Conservation (phyloP, 805 yeast genomes). For the Debaryomyces hansenii region DNA sequence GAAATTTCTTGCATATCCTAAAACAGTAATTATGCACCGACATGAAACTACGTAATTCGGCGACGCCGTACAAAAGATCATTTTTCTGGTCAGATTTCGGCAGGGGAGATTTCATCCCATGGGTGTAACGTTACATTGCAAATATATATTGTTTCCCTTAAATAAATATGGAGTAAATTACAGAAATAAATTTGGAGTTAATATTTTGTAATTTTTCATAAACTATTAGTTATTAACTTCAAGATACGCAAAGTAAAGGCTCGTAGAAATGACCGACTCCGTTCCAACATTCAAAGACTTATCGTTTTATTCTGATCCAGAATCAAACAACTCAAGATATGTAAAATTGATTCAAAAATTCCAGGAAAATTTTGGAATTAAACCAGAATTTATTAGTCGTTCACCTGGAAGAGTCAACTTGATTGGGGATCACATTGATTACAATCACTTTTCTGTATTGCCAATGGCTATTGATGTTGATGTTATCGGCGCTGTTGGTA, state of each 20-base stretch:
- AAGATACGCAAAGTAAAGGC: not conserved
- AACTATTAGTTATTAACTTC: not conserved
- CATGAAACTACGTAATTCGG: too few species aligned
- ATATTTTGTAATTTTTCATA: not conserved
- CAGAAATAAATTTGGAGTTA: not conserved
- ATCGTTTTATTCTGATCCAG: constrained; percentile 33
- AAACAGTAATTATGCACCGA: too few species aligned
- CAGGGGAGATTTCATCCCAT: not conserved
- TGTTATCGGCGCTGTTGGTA: constrained; percentile 52
- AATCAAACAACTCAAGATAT: constrained; percentile 27
- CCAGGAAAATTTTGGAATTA: constrained; percentile 17
- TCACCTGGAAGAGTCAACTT: constrained; percentile 78
- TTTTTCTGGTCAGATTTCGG: too few species aligned
- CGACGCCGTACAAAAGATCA: too few species aligned
- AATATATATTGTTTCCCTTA: not conserved
- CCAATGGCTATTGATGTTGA: constrained; percentile 74
- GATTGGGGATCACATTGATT: constrained; percentile 76
- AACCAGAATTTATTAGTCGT: constrained; percentile 52
- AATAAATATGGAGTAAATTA: not conserved
- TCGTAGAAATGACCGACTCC: constrained; percentile 9
- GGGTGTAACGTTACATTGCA: constrained; percentile 16
- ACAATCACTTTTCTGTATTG: constrained; percentile 62
- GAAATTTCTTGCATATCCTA: too few species aligned
- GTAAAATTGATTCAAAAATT: constrained; percentile 22
- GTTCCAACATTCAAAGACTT: constrained; percentile 38